Evolutionary conservation across 495 filamentous ascomycete species (phyloP).

Genomic region (Recurvomyces mirabilis): DNA sequence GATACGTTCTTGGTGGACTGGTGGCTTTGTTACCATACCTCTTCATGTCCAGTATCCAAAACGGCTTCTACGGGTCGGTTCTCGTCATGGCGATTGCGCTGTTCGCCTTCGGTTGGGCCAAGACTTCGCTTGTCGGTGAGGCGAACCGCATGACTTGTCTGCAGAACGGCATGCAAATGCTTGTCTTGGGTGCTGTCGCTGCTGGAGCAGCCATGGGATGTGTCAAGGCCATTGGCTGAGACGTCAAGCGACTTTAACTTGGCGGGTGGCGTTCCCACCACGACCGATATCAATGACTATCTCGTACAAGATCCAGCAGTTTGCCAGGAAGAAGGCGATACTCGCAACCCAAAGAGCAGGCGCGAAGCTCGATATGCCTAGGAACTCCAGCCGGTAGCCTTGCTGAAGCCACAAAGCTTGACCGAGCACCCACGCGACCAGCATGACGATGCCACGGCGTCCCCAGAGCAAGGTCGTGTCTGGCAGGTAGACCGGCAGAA

Average conservation of each 20-base stretch:
- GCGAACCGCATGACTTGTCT: conserved; percentile 31
- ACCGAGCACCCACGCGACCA: conserved; percentile 58
- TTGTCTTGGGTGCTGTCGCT: conserved; percentile 53
- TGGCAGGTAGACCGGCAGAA: conserved; percentile 85
- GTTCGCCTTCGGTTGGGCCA: conserved; percentile 62
- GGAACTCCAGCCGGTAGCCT: conserved; percentile 77
- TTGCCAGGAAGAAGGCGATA: conserved; percentile 70
- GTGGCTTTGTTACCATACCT: conserved; percentile 69
- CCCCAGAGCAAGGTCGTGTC: conserved; percentile 57
- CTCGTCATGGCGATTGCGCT: conserved; percentile 56
- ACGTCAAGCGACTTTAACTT: conserved; percentile 4
- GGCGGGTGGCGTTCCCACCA: background rate
- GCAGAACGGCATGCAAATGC: conserved; percentile 51
- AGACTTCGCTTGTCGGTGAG: conserved; percentile 46
- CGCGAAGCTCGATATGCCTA: conserved; percentile 73
- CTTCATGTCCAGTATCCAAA: conserved; percentile 40
- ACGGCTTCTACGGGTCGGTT: conserved; percentile 58
- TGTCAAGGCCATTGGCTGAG: conserved; percentile 44
- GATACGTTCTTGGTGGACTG: conserved; percentile 65
- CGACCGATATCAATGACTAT: conserved; percentile 59
- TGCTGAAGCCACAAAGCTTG: conserved; percentile 80
- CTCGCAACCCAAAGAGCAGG: conserved; percentile 69
- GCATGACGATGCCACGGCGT: conserved; percentile 48
- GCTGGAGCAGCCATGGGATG: conserved; percentile 55
- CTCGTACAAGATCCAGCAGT: conserved; percentile 75